These are phyloP conservation scores for Thalia dealbata DNA, from an alignment of 176 grass and related monocot genomes.

Conservation along the genomic window DNA sequence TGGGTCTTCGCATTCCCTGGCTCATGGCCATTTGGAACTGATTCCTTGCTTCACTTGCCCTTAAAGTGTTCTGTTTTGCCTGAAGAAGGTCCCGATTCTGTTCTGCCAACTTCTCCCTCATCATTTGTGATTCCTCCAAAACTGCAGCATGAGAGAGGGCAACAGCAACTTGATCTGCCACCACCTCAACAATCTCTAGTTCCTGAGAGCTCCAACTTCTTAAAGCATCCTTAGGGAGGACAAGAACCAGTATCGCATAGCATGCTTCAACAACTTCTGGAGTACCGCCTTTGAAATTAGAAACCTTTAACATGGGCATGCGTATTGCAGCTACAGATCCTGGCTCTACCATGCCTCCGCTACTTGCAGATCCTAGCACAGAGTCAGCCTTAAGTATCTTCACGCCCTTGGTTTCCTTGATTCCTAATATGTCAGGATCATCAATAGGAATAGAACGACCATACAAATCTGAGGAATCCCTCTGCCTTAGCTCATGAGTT, in stretches of 20 bases:
- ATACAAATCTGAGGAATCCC: conserved; percentile 8
- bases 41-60: conserved; percentile 72
- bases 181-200: conserved; percentile 37
- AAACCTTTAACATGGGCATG: conserved; percentile 19
- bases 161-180: conserved; percentile 60
- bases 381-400: conserved; percentile 49
- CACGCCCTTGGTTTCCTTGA: conserved; percentile 40
- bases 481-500: conserved; percentile 53
- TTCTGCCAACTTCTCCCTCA: conserved; percentile 56
- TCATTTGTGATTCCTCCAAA: conserved; percentile 72
- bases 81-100: conserved; percentile 49
- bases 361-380: conserved; percentile 39
- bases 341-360: conserved; percentile 16
- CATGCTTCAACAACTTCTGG: conserved; percentile 11
- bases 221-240: conserved; percentile 16
- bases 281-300: conserved; percentile 17
- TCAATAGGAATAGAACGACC: conserved; percentile 28
- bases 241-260: conserved; percentile 38
- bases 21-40: conserved; percentile 79
- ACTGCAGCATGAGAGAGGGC: conserved; percentile 69
- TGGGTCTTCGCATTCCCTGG: conserved; percentile 81
- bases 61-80: conserved; percentile 57
- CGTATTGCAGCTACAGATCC: conserved; percentile 13
- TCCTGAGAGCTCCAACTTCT: conserved; percentile 30
- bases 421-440: conserved; percentile 40